Evolutionary conservation across 31 red algal species (phyloP), one percentile per base, ranked within the genome.

Genomic region (Odonthalia washingtoniensis): DNA sequence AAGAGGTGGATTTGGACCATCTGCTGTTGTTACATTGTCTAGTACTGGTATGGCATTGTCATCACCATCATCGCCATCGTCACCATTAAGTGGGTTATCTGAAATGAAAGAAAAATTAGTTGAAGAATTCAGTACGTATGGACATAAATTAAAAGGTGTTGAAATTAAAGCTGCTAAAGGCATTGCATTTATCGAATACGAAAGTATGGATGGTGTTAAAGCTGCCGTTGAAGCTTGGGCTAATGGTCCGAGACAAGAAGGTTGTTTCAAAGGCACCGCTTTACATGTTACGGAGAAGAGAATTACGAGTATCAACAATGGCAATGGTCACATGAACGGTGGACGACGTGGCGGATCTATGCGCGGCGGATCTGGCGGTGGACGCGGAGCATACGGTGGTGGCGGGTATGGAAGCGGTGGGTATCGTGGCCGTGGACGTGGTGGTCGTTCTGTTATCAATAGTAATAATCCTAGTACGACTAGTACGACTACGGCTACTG

Each of bases 111-210:
- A 44, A 40, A 78, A 36, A 0, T 63, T 92, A 5, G 46, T 73
- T 35, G 80, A 84, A 14, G 89, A 92, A 65, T 92, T 92, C 66
- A 70, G 82, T 27, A 62, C 42, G 35, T 92, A 92, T 40, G 89
- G 89, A 1, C 73, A 77, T 63, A 92, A 92, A 64, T 40, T 92
- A 40, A 73, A 81, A 30, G 39, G 82, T 65, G 89, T 92, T 4
- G 89, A 92, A 43, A 81, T 92, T 9, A 92, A 92, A 64, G 67
- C 75, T 36, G 65, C 65, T 1, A 92, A 92, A 43, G 82, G 89
- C 3, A 92, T 92, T 81, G 89, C 89, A 0, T 92, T 92, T 75
- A 79, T 92, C 34, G 89, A 92, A 73, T 92, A 92, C 73, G 89
- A 92, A 0, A 78, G 72, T 74, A 73, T 81, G 39, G 89, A 92